phyloP scores from a whole-genome alignment of 768 basidiomycete genomes.

The Amanita polypyramis region DNA sequence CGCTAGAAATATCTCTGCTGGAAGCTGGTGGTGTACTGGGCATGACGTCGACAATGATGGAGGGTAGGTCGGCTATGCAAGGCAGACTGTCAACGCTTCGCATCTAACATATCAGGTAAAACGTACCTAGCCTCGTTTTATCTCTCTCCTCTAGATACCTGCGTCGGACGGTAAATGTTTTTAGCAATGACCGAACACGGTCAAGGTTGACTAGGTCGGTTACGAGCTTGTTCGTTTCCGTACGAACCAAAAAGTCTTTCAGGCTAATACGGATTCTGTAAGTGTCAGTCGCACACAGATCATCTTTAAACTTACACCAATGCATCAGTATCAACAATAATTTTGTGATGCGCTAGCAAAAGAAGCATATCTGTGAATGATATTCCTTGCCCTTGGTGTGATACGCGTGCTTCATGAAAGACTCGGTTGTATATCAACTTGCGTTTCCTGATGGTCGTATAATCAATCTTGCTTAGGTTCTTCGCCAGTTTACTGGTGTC shows the following conservation, averaged over 20 bases:
- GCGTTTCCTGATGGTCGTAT: constrained; percentile 47
- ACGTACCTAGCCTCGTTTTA: constrained; percentile 22
- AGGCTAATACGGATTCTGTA: constrained; percentile 35
- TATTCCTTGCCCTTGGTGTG: constrained; percentile 67
- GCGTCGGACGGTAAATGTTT: constrained; percentile 62
- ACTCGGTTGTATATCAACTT: constrained; percentile 64
- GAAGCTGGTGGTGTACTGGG: constrained; percentile 41
- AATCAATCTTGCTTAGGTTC: constrained; percentile 57
- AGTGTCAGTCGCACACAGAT: not conserved
- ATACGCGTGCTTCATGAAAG: constrained; percentile 78
- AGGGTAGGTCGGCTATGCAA: constrained; percentile 46
- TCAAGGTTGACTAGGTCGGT: constrained; percentile 80
- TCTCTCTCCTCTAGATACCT: constrained; percentile 49
- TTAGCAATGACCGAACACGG: constrained; percentile 70
- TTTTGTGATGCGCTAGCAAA: constrained; percentile 81
- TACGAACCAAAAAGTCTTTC: constrained; percentile 69
- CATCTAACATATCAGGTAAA: constrained; percentile 19
- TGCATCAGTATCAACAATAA: constrained; percentile 85
- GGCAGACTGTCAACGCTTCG: not conserved
- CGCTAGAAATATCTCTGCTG: constrained; percentile 47
- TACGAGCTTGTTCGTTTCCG: constrained; percentile 70
- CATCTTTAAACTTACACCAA: constrained; percentile 53
- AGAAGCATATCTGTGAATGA: constrained; percentile 87
- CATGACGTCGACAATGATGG: constrained; percentile 55
- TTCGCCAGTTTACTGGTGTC: constrained; percentile 54